Evolutionary conservation across 345 rosid genomes (phyloP), one percentile per base, ranked within the genome.

Genomic region (Odontarrhena argentea): DNA sequence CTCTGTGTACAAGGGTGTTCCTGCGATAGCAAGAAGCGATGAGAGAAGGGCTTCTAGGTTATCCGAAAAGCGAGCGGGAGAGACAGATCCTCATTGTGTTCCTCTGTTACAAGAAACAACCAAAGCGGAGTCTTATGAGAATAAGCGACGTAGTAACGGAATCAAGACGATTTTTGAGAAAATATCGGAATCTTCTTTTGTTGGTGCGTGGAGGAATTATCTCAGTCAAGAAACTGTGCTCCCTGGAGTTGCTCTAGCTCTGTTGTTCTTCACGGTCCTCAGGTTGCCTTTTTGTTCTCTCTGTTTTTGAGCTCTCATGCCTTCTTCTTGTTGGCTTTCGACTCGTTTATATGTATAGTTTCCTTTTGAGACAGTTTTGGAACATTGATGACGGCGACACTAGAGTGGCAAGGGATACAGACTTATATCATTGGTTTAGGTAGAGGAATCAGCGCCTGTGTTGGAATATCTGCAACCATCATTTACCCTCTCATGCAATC

Each of bases 201-300:
- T 92, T 45, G 60, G 74, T 8, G 85, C 88, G 11, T 92, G 97
- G 97, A 85, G 55, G 35, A 84, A 78, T 7, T 89, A 89, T 73
- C 71, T 85, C 6, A 78, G 68, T 70, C 97, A 92, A 71, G 81
- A 82, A 8, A 79, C 73, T 44, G 76, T 86, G 28, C 82, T 89
- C 8, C 86, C 96, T 13, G 98, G 97, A 63, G 78, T 84, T 51
- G 74, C 97, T 68, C 67, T 89, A 32, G 93, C 97, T 53, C 54
- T 92, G 72, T 60, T 92, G 59, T 89, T 71, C 74, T 87, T 92
- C 79, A 89, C 97, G 30, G 97, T 87, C 41, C 93, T 92, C 63
- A 85, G 91, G 98, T 92, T 56, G 41, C 22, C 22, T 18, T 7
- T 7, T 24, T 50, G 30, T 47, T 10, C 11, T 8, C 6, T 46